phyloP scores from a whole-genome alignment of 1,284 basidiomycete genomes.

The Pseudozyma hubeiensis region DNA sequence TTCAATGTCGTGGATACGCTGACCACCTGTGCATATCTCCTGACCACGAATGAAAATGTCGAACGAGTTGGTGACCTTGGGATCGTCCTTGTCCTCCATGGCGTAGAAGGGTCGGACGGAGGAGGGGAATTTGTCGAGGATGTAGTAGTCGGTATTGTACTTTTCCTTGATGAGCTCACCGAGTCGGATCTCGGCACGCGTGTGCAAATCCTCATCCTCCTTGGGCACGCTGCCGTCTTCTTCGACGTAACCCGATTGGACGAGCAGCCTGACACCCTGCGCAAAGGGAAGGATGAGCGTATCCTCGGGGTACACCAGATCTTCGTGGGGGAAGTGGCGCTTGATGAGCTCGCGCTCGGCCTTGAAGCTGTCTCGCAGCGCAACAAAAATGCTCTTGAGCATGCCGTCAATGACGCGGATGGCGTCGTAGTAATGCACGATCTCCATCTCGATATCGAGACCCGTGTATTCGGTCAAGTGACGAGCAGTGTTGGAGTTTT shows the following conservation, averaged over 20 bases:
- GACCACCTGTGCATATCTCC: slow-evolving; percentile 68
- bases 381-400: slow-evolving; percentile 63
- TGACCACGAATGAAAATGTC: slow-evolving; percentile 67
- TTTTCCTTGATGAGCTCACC: slow-evolving; percentile 89
- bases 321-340: slow-evolving; percentile 55
- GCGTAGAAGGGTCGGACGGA: slow-evolving; percentile 91
- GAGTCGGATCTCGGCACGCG: slow-evolving; percentile 90
- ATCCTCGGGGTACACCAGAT: slow-evolving; percentile 68
- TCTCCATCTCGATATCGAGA: slow-evolving; percentile 65
- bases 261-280: slow-evolving; percentile 82
- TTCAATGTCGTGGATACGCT: slow-evolving; percentile 64
- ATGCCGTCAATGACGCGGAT: slow-evolving; percentile 61
- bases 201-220: slow-evolving; percentile 73
- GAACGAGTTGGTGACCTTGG: slow-evolving; percentile 63
- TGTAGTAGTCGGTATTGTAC: slow-evolving; percentile 83
- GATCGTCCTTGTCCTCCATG: slow-evolving; percentile 72
- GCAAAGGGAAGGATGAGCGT: slow-evolving; percentile 78
- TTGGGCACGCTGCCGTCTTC: slow-evolving; percentile 59
- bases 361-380: slow-evolving; percentile 47
- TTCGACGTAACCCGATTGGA: slow-evolving; percentile 66
- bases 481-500: slow-evolving; percentile 66
- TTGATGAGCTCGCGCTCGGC: slow-evolving; percentile 52
- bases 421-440: slow-evolving; percentile 65
- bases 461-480: slow-evolving; percentile 67
- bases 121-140: slow-evolving; percentile 71